Base-by-base conservation (phyloP, 805 yeast genomes). In the Saccharomycopsis schoenii region DNA sequence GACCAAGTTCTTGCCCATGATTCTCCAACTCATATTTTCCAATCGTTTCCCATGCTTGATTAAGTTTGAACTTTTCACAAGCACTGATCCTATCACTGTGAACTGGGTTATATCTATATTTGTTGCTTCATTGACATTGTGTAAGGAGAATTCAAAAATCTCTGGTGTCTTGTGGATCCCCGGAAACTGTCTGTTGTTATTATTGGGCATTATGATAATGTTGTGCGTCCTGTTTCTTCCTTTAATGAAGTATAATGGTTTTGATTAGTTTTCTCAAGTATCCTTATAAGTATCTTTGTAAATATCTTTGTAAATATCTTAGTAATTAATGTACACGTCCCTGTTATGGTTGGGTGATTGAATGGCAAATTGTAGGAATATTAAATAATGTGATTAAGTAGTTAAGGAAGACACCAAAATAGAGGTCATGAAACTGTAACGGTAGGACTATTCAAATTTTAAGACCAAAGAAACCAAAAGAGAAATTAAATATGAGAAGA, bases 11-110 rank as follows among this genome's bases (percentile, higher is more conserved):
- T 63, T 63, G 12, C 65, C 65, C 65, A 63, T 63, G 43, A 63
- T 63, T n/a, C 65, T 41, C 65, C 65, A 63, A 52, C 65, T 63
- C 60, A 63, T 61, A 34, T 63, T 63, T 43, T 63, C 65, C 17
- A 63, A 43, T n/a, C 65, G 50, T 42, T 58, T 57, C 4, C 65
- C 65, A 57, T 63, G 57, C 12, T 58, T 63, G 39, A 63, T 63
- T 17, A 63, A 39, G 34, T 59, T 58, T 11, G 62, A 59, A 47
- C 64, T 42, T 55, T 63, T 63, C 25, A 63, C 65, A 17, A 63
- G 58, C 15, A 62, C 57, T 4, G 62, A 55, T 1, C 64, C 65
- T 21, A 63, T 63, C 11, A 61, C 43, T 10, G 65, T 58, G 55
- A 63, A 63, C 19, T 56, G 58, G 8, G 60, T 40, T 2, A 59